Percentiles rank a stretch among this genome's conserved stretches.
phyloP scores from a whole-genome alignment of 345 rosid genomes.

The Xanthoceras sorbifolium region DNA sequence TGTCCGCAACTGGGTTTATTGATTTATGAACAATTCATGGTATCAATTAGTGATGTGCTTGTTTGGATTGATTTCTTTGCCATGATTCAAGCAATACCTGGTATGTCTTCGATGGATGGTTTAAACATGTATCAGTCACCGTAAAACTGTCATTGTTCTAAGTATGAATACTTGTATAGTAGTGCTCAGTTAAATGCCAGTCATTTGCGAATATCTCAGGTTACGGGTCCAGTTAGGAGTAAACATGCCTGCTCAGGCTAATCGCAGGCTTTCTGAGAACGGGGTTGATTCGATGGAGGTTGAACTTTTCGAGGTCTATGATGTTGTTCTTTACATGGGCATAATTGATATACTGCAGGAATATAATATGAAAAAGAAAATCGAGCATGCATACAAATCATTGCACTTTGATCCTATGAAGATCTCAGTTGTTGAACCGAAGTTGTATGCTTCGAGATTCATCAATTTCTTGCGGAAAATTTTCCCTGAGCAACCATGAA shows the following conservation, averaged over 20 bases:
- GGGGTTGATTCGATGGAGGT: slow-evolving; percentile 53
- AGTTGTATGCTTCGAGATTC: slow-evolving; percentile 70
- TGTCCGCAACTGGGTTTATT: neutral
- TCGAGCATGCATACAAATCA: slow-evolving; percentile 75
- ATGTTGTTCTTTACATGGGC: slow-evolving; percentile 94
- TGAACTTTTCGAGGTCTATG: slow-evolving; percentile 82
- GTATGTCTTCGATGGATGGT: neutral
- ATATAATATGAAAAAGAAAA: slow-evolving; percentile 74
- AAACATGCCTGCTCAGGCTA: slow-evolving; percentile 96
- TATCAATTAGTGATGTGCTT: neutral
- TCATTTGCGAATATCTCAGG: slow-evolving; percentile 35
- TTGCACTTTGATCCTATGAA: slow-evolving; percentile 57
- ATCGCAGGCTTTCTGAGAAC: slow-evolving; percentile 50
- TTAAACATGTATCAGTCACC: neutral
- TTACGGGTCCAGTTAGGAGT: slow-evolving; percentile 90
- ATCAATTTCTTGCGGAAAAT: slow-evolving; percentile 65
- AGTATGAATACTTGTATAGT: neutral
- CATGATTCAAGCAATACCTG: neutral
- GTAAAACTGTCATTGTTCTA: too few relatives aligned
- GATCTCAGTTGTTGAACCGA: slow-evolving; percentile 72
- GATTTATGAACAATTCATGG: neutral
- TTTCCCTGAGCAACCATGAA: slow-evolving; percentile 51
- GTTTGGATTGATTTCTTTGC: neutral
- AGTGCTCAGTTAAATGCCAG: neutral
- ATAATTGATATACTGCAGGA: slow-evolving; percentile 85